These are phyloP conservation scores for Podaxis sp. DNA, from an alignment of 768 basidiomycete genomes.

Conservation along the genomic window DNA sequence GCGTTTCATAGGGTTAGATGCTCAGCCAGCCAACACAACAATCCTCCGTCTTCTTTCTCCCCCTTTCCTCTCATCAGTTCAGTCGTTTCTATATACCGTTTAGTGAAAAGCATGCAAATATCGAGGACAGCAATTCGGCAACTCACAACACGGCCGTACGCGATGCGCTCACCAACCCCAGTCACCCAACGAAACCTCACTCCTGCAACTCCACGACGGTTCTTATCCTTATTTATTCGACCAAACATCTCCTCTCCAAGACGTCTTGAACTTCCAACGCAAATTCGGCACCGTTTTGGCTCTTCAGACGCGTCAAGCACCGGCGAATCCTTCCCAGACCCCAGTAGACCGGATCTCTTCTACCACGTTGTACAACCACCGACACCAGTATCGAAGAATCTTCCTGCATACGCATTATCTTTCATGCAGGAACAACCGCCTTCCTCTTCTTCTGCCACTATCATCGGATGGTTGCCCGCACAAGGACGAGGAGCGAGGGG, in stretches of 20 bases:
- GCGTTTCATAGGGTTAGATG: neutral
- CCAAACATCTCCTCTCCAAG: neutral
- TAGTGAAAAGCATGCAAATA: neutral
- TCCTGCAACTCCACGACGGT: neutral
- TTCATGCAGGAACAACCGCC: slow-evolving; percentile 49
- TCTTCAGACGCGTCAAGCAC: neutral
- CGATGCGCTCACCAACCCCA: neutral
- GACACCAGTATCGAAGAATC: slow-evolving; percentile 36
- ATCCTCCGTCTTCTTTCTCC: neutral
- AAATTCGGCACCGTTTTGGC: neutral
- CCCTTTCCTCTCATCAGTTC: neutral
- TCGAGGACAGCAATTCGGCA: neutral
- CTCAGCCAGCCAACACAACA: neutral
- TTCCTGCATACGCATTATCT: slow-evolving; percentile 60
- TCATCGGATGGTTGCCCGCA: slow-evolving; percentile 74
- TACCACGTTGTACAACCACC: slow-evolving; percentile 63
- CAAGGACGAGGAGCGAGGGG: neutral
- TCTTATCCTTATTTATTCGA: neutral
- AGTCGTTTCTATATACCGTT: neutral
- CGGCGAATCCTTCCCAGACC: slow-evolving; percentile 37
- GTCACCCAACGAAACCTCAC: neutral
- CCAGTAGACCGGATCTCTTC: slow-evolving; percentile 60
- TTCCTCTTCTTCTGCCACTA: slow-evolving; percentile 38
- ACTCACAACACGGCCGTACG: neutral
- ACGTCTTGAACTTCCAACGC: neutral